Evolutionary conservation across 768 basidiomycete genomes (phyloP).

Genomic region (Asterophora lycoperdoides): DNA sequence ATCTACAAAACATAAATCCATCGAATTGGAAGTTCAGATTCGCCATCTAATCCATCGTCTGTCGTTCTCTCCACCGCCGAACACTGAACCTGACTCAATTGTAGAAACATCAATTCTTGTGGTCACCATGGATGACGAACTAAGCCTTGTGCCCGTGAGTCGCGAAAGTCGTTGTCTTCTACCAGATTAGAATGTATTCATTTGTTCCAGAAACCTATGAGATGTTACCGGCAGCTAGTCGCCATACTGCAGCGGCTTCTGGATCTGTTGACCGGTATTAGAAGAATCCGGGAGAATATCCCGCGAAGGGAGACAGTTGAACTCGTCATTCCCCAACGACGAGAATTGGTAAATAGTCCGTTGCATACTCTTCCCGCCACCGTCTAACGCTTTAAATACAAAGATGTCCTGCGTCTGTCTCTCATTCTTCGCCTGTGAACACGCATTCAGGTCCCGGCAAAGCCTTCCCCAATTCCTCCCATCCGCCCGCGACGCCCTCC

Average conservation of each 20-base stretch:
- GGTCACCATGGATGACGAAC: constrained; percentile 41
- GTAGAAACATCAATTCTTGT: constrained; percentile 31
- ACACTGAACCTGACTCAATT: not conserved
- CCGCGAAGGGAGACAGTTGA: constrained; percentile 40
- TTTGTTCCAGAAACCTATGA: constrained; percentile 39
- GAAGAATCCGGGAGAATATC: constrained; percentile 45
- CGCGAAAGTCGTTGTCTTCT: not conserved
- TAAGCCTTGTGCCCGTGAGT: constrained; percentile 44
- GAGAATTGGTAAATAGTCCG: constrained; percentile 29
- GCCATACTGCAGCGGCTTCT: constrained; percentile 35
- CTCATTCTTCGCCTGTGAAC: constrained; percentile 44
- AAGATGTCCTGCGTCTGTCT: constrained; percentile 43
- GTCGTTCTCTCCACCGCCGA: constrained; percentile 3
- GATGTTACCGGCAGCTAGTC: constrained; percentile 36
- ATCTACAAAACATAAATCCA: constrained; percentile 28
- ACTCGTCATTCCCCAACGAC: constrained; percentile 33
- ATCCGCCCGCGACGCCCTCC: constrained; percentile 38
- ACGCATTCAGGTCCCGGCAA: constrained; percentile 42
- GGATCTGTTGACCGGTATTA: constrained; percentile 40
- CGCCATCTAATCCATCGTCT: constrained; percentile 36
- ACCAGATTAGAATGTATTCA: not conserved
- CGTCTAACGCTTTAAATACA: too few species aligned
- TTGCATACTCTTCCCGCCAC: too few species aligned
- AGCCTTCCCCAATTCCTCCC: constrained; percentile 49
- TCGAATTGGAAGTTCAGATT: constrained; percentile 39